Evolutionary conservation across 257 asterid species (phyloP).

Genomic region (Verbascum thapsus): DNA sequence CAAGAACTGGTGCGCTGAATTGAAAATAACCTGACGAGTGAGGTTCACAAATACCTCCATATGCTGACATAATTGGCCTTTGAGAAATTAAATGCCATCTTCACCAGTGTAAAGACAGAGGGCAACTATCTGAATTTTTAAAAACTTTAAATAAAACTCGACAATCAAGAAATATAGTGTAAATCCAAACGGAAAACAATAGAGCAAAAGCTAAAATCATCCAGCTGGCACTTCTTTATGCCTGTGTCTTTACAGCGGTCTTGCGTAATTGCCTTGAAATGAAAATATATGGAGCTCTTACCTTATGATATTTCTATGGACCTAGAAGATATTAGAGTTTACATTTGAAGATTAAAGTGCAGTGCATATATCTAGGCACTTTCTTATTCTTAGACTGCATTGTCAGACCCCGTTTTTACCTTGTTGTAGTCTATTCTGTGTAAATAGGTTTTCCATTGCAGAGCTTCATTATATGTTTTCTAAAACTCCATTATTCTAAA

Average conservation of each 20-base stretch:
- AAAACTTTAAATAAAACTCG: too few relatives aligned
- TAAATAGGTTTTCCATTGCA: background rate
- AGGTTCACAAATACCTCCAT: background rate
- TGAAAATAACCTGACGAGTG: too few relatives aligned
- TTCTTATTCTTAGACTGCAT: background rate
- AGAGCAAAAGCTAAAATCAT: too few relatives aligned
- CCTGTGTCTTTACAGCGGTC: background rate
- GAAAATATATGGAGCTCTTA: background rate
- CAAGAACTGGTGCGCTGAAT: background rate
- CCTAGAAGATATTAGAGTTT: background rate
- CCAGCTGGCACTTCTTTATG: too few relatives aligned
- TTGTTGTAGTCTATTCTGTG: background rate
- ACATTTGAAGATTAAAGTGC: background rate
- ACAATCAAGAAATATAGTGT: too few relatives aligned
- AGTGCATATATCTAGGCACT: background rate
- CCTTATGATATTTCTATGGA: too few relatives aligned
- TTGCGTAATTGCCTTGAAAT: background rate
- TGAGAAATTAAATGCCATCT: background rate
- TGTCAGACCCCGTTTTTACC: background rate
- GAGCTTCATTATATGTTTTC: background rate
- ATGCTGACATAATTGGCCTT: background rate
- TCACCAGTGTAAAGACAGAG: too few relatives aligned
- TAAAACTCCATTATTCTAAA: constrained; percentile 27
- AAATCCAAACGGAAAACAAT: too few relatives aligned
- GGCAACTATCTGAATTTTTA: too few relatives aligned